Base-by-base conservation (phyloP, 352 stramenopile species). In the Globisporangium paroecandrum region DNA sequence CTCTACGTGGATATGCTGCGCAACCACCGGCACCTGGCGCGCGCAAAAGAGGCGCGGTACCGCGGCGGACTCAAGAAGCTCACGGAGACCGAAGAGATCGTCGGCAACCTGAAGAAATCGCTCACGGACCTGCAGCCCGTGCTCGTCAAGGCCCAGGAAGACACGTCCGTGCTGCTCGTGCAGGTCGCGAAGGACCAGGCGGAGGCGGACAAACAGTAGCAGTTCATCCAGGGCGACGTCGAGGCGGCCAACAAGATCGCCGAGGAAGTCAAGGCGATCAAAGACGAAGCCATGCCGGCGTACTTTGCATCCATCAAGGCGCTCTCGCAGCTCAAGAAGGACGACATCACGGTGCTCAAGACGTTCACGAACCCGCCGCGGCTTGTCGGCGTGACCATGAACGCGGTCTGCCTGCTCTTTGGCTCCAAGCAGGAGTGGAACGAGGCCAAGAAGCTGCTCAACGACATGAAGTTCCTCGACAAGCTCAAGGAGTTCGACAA, bases 391-490 rank as follows among this genome's bases (percentile, higher is more conserved):
- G 89, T 98, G 27, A 97, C 91, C 2, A 91, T 98, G 85, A 97
- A 98, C 58, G 91, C 93, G 0, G 93, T 98, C 1, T 98, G 91
- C 58, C 77, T 98, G 22, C 77, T 98, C 1, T 90, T 97, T 54
- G 86, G 87, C 3, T 72, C 69, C 2, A 97, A 98, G 66, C 89
- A 96, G 64, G 87, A 97, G 67, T 98, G 93, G 93, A 93, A 93
- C 62, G 89, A 97, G 68, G 91, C 89, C 10, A 98, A 98, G 70
- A 94, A 95, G 38, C 68, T 97, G 27, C 73, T 98, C 8, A 94
- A 94, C 64, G 89, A 96, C 68, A 95, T 98, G 81, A 97, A 97
- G 63, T 98, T 97, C 55, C 76, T 96, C 20, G 88, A 96, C 72
- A 91, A 91, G 18, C 74, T 96, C 36, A 95, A 95, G 57, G 85